Evolutionary conservation across 202 grass and related monocot species (phyloP), one percentile per base, ranked within the genome.

Genomic region (Zizania palustris): DNA sequence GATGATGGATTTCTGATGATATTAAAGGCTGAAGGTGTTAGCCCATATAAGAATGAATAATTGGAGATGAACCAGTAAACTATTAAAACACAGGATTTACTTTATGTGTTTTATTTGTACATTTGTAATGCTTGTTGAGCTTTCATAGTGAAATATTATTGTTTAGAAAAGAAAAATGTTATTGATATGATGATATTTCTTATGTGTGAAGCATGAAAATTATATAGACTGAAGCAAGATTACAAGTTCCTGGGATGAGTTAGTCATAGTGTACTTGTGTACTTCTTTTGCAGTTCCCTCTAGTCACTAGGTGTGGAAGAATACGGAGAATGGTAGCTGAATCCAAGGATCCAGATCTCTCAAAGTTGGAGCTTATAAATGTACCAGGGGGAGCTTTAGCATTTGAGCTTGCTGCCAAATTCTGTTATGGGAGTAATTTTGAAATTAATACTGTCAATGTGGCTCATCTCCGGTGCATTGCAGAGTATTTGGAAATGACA

Each of bases 371-470:
- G 79, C 94, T 97, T 65, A 78, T 59, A 59, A 91, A 93, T 28
- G 88, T 97, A 51, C 90, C 90, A 35, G 94, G 94, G 4, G 88
- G 94, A 41, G 83, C 84, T 2, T 63, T 71, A 62, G 81, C 91
- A 67, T 97, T 97, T 8, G 94, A 97, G 56, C 91, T 97, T 53
- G 94, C 91, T 11, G 91, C 82, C 33, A 97, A 93, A 51, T 97
- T 97, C 43, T 97, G 93, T 60, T 97, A 97, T 35, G 88, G 90
- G 15, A 93, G 82, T 28, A 93, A 97, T 42, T 93, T 97, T 58
- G 91, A 97, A 59, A 90, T 97, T 69, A 93, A 80, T 1, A 37
- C 91, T 0, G 18, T 21, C 7, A 97, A 97, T 41, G 86, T 93
- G 19, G 80, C 94, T 42, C 84, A 88, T 73, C 86, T 97, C 22